phyloP scores from a whole-genome alignment of 2,329 filamentous ascomycete species.

The Neonectria magnoliae region DNA sequence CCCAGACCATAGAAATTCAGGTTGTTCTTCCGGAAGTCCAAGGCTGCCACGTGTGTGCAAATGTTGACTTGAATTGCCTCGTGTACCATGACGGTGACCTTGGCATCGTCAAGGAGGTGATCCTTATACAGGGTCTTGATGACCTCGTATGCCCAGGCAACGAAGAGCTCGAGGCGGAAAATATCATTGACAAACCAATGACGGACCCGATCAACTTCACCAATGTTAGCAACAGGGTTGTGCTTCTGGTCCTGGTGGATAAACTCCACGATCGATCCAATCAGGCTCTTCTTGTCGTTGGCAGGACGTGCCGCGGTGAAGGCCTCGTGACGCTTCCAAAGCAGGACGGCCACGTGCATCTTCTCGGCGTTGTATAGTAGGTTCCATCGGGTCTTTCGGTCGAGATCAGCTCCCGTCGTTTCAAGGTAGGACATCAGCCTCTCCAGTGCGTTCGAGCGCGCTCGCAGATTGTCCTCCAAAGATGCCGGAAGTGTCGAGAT shows the following conservation, averaged over 20 bases:
- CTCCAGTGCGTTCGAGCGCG: slow-evolving; percentile 77
- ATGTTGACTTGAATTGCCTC: slow-evolving; percentile 76
- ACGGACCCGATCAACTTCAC: slow-evolving; percentile 82
- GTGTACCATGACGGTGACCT: slow-evolving; percentile 65
- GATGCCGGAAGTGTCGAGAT: slow-evolving; percentile 79
- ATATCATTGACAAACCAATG: slow-evolving; percentile 87
- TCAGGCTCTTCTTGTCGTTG: slow-evolving; percentile 73
- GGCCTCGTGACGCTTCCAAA: slow-evolving; percentile 85
- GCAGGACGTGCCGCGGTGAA: slow-evolving; percentile 68
- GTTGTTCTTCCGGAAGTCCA: slow-evolving; percentile 78
- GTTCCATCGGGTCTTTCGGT: slow-evolving; percentile 77
- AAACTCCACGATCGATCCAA: slow-evolving; percentile 78
- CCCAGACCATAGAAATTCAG: slow-evolving; percentile 77
- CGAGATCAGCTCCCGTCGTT: slow-evolving; percentile 71
- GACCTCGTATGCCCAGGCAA: slow-evolving; percentile 82
- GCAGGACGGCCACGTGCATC: slow-evolving; percentile 78
- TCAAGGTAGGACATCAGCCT: slow-evolving; percentile 79
- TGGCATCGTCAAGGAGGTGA: slow-evolving; percentile 63
- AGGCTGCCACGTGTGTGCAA: slow-evolving; percentile 64
- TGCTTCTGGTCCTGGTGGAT: slow-evolving; percentile 82
- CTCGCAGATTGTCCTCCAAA: slow-evolving; percentile 81
- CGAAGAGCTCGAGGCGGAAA: slow-evolving; percentile 75
- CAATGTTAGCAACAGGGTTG: slow-evolving; percentile 68
- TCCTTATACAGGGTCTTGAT: slow-evolving; percentile 78
- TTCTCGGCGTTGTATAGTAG: slow-evolving; percentile 93